These are phyloP conservation scores for Leccinum olivaceopallidum DNA, from an alignment of 768 basidiomycete genomes.

Conservation along the genomic window DNA sequence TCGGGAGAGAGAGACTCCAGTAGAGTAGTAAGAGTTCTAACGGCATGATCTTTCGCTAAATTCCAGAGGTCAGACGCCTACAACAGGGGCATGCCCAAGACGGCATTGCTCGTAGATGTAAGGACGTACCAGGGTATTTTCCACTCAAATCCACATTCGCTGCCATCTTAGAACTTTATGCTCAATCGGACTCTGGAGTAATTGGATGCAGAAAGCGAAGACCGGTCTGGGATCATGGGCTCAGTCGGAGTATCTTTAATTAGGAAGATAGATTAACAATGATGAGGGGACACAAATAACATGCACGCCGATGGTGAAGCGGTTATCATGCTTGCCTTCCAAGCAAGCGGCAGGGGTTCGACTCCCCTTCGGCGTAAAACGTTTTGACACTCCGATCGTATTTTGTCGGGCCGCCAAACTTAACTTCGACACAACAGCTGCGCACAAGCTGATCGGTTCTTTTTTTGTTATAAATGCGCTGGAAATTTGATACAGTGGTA, in stretches of 20 bases:
- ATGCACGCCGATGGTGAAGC: conserved; percentile 72
- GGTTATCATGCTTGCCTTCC: conserved; percentile 95
- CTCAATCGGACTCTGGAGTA: not conserved
- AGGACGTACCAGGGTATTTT: conserved; percentile 26
- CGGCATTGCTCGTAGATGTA: not conserved
- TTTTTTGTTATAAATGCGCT: too few relatives aligned
- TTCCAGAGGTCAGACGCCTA: not conserved
- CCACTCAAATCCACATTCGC: conserved; percentile 4
- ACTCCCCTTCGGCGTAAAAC: conserved; percentile 60
- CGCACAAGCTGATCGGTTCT: too few relatives aligned
- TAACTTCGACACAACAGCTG: too few relatives aligned
- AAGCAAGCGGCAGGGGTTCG: conserved; percentile 77
- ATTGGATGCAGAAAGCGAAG: not conserved
- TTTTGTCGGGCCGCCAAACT: too few relatives aligned
- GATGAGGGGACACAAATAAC: too few relatives aligned
- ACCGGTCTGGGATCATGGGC: not conserved
- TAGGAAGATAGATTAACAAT: too few relatives aligned
- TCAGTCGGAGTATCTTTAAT: not conserved
- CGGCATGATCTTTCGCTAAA: conserved; percentile 51
- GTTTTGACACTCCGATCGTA: too few relatives aligned
- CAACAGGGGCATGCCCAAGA: not conserved
- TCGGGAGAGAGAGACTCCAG: conserved; percentile 46
- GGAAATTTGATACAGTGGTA: too few relatives aligned
- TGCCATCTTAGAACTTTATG: conserved; percentile 8
- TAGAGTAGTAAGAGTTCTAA: conserved; percentile 55